Base-by-base conservation (phyloP, 2,329 filamentous ascomycete genomes). In the Hymenotorrendiella dingleyae region DNA sequence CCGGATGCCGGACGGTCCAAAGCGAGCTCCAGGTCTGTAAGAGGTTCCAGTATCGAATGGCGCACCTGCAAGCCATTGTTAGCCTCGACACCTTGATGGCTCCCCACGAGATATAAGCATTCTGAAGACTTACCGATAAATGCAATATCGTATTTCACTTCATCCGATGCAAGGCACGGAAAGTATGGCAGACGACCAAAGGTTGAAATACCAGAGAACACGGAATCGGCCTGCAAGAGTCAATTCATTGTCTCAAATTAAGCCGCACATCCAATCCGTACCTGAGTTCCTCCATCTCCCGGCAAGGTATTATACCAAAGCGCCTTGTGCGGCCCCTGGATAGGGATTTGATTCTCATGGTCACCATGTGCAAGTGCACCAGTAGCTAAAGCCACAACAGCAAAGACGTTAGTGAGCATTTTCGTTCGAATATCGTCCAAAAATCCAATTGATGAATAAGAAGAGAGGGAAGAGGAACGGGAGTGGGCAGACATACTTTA, bases 361-460 rank as follows among this genome's bases (percentile, higher is more conserved):
- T 96, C 27, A 85, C 88, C 42, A 83, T 96, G 76, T 91, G 88
- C 76, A 86, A 96, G 68, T 85, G 94, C 62, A 94, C 86, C 60
- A 35, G 50, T 42, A 37, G 49, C 54, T 44, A 60, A 40, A 21
- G 47, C 34, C 34, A 49, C 55, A 32, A 52, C 42, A 23, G 49
- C 40, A 32, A 59, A 34, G 43, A 58, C 37, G 17, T 54, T 51
- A 14, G 51, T 37, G 21, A 59, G 49, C 59, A 61, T 61, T 40
- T 42, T 54, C 43, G 26, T 19, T 27, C 20, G 14, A 40, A 22
- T 26, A 41, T 21, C 22, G 28, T 34, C 32, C 27, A 17, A 40
- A 33, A 30, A 35, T n/a, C 14, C 19, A 34, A 30, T 24, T 23
- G 29, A 22, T 23, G 26, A 7, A 24, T 10, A 30, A 42, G 30